These are phyloP conservation scores for Fusarium sp. DNA, from an alignment of 2,329 filamentous ascomycete genomes.

Conservation along the genomic window DNA sequence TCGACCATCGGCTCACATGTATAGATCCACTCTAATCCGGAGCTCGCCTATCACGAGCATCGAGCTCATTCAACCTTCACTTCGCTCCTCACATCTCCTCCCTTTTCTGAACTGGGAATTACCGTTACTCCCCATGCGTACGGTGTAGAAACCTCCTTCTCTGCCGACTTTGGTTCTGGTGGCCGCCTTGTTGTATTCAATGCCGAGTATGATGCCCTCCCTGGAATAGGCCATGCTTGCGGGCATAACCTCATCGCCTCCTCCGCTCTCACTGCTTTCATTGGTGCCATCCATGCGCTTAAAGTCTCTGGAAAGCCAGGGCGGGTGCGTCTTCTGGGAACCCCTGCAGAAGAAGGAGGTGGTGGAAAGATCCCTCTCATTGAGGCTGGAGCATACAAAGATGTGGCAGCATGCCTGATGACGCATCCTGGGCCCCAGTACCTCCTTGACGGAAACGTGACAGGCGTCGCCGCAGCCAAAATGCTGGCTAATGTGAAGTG, in stretches of 20 bases:
- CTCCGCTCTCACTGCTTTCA: conserved; percentile 28
- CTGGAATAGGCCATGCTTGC: conserved; percentile 29
- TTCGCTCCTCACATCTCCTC: conserved; percentile 6
- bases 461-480: not conserved
- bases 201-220: conserved; percentile 34
- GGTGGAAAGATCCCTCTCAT: conserved; percentile 15
- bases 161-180: conserved; percentile 24
- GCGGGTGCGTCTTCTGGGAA: conserved; percentile 9
- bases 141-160: conserved; percentile 21
- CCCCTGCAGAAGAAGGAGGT: conserved; percentile 18
- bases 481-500: conserved; percentile 13
- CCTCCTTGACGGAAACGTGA: not conserved
- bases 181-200: conserved; percentile 33
- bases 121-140: conserved; percentile 22
- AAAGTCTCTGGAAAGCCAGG: not conserved
- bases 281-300: not conserved
- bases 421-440: not conserved
- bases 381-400: conserved; percentile 8
- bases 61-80: conserved; percentile 28
- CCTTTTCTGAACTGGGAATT: conserved; percentile 12
- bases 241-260: conserved; percentile 34
- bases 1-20: not conserved
- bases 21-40: conserved; percentile 33
- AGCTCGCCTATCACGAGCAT: conserved; percentile 26
- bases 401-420: conserved; percentile 11